Base-by-base conservation (phyloP, 495 filamentous ascomycete genomes). In the Penicillium manginii region DNA sequence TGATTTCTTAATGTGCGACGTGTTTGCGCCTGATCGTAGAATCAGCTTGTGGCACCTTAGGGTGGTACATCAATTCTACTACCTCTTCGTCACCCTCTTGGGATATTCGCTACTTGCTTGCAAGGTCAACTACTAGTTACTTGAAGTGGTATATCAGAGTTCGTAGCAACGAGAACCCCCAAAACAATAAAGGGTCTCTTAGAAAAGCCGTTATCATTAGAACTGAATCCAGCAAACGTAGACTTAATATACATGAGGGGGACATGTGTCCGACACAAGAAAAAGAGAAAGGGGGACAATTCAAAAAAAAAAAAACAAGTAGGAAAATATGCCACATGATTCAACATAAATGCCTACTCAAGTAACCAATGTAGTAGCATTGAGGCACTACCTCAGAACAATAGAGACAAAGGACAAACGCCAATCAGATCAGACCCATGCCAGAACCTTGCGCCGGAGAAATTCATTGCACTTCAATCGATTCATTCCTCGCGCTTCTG, bases 241-340 rank as follows among this genome's bases (percentile, higher is more conserved):
- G 60, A 55, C 62, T 62, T 73, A 74, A 71, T 72, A 52, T 72
- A 75, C 70, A 75, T 8, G 33, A 48, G 47, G 62, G 35, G 50
- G 57, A 59, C 47, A 50, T 51, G 53, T 50, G 43, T 55, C 58
- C 37, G 39, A 50, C 53, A 39, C 35, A 39, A 43, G 53, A 51
- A 18, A 40, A 60, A 59, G 29, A 51, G 40, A 56, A 52, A 26
- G 32, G 40, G 42, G 22, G 35, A 47, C 14, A 37, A 7, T 17
- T 19, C 21, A 54, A 54, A 18, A 19, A n/a, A 40, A n/a, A 21
- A 54, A 29, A 29, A 5, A 29, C n/a, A 8, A 29, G 26, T 29
- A 8, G 6, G 26, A 29, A 29, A 7, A 29, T 29, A 5, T 29
- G 26, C 26, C 26, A 29, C 26, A 29, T 29, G 26, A 8, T 29